Percentiles rank a stretch among this genome's conserved stretches.
Conservation (phyloP, 768 basidiomycete species). For the Lactarius sanguifluus region DNA sequence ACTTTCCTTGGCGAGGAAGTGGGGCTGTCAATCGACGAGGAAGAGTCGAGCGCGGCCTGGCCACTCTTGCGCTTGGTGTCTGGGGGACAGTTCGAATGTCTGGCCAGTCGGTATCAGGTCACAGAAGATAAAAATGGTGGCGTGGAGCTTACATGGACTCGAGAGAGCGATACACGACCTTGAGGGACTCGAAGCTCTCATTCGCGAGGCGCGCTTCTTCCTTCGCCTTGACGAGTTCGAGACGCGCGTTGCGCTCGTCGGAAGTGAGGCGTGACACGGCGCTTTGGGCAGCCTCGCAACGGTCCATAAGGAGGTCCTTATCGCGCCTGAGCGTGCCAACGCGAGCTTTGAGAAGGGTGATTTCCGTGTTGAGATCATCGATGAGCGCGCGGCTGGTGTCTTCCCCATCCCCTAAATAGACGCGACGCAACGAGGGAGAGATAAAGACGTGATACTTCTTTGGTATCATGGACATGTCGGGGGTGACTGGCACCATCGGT, state of each 20-base stretch:
- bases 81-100: neutral
- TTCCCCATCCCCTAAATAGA: slow-evolving; percentile 11
- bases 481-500: slow-evolving; percentile 11
- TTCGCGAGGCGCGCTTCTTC: neutral
- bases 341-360: slow-evolving; percentile 4
- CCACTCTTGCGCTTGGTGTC: slow-evolving; percentile 12
- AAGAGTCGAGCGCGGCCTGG: slow-evolving; percentile 21
- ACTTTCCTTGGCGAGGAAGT: neutral
- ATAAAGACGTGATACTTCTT: slow-evolving; percentile 23
- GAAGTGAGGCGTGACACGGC: slow-evolving; percentile 2
- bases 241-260: slow-evolving; percentile 20
- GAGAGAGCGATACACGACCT: neutral
- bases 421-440: slow-evolving; percentile 21
- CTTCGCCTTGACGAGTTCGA: slow-evolving; percentile 4
- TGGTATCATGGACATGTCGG: slow-evolving; percentile 18
- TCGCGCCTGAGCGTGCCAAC: slow-evolving; percentile 18
- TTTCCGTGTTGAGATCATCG: slow-evolving; percentile 11
- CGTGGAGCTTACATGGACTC: neutral
- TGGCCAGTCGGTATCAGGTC: neutral
- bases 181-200: neutral
- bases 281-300: slow-evolving; percentile 8
- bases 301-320: slow-evolving; percentile 22
- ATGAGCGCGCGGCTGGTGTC: neutral
- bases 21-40: neutral
- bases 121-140: neutral